These are phyloP conservation scores for Candida namnaoensis DNA, from an alignment of 805 yeast species.

Conservation along the genomic window DNA sequence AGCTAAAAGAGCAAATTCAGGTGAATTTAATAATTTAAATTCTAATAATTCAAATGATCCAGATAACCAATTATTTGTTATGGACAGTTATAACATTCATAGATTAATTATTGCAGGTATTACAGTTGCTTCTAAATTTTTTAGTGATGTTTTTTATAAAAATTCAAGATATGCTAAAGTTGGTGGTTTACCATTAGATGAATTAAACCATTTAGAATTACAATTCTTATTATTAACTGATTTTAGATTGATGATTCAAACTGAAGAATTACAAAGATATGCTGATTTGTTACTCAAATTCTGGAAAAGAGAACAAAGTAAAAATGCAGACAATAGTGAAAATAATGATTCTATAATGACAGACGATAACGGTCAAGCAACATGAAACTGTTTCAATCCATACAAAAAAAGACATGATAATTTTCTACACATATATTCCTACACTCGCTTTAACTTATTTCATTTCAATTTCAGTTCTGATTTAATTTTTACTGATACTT, in stretches of 20 bases:
- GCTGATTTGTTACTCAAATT: conserved; percentile 80
- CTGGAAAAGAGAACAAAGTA: conserved; percentile 65
- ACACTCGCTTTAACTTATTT: too few relatives aligned
- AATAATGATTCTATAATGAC: too few relatives aligned
- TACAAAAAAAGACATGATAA: too few relatives aligned
- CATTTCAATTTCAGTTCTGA: too few relatives aligned
- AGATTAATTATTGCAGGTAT: conserved; percentile 89
- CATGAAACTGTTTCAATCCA: too few relatives aligned
- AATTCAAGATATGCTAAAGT: conserved; percentile 92
- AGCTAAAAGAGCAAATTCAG: conserved; percentile 69
- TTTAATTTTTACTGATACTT: too few relatives aligned
- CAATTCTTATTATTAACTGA: conserved; percentile 82
- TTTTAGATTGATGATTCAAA: conserved; percentile 78
- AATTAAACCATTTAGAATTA: conserved; percentile 83
- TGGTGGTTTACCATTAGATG: conserved; percentile 91
- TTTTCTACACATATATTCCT: too few relatives aligned
- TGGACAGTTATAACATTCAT: conserved; percentile 95
- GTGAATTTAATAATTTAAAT: conserved; percentile 17
- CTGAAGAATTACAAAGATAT: conserved; percentile 85
- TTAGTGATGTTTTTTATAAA: conserved; percentile 89
- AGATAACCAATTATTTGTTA: conserved; percentile 67
- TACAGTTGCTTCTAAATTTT: conserved; percentile 91
- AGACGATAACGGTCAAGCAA: too few relatives aligned
- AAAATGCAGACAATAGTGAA: conserved; percentile 8
- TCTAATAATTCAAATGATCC: conserved; percentile 3